Conservation (phyloP, 371 early-diverging fungal genomes). For the Actinomortierella wolfii region DNA sequence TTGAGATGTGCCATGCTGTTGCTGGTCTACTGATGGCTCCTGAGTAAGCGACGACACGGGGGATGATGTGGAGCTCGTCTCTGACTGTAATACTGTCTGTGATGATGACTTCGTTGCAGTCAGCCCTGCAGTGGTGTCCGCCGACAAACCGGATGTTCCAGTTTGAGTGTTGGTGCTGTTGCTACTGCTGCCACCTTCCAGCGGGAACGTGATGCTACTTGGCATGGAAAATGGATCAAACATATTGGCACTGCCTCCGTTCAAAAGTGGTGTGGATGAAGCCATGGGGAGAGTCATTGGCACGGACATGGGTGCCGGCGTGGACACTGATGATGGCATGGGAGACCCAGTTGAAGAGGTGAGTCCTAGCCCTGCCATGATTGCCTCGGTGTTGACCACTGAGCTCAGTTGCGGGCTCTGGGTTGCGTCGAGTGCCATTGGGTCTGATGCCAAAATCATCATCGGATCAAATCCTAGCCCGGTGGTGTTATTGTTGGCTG, state of each 20-base stretch:
- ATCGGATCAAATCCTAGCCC: constrained; percentile 1
- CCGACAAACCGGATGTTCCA: background rate
- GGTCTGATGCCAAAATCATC: background rate
- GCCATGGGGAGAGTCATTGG: constrained; percentile 2
- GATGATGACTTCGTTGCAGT: background rate
- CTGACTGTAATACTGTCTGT: background rate
- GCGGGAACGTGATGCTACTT: constrained; percentile 37
- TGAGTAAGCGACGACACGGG: no score
- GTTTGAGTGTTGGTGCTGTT: background rate
- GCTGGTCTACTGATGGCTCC: no score
- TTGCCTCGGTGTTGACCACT: no score
- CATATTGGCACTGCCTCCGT: constrained; percentile 17
- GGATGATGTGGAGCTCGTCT: background rate
- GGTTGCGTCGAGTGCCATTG: no score
- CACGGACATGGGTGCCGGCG: background rate
- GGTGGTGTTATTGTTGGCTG: background rate
- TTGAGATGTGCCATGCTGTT: no score
- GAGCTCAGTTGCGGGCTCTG: no score
- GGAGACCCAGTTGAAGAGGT: no score
- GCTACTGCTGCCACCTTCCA: background rate
- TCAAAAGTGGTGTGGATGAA: background rate
- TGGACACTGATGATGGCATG: no score
- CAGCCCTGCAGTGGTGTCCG: background rate
- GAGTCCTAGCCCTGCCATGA: no score
- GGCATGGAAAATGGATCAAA: constrained; percentile 44